Base-by-base conservation (phyloP, 2,329 filamentous ascomycete genomes). In the Fusarium azukiicola region DNA sequence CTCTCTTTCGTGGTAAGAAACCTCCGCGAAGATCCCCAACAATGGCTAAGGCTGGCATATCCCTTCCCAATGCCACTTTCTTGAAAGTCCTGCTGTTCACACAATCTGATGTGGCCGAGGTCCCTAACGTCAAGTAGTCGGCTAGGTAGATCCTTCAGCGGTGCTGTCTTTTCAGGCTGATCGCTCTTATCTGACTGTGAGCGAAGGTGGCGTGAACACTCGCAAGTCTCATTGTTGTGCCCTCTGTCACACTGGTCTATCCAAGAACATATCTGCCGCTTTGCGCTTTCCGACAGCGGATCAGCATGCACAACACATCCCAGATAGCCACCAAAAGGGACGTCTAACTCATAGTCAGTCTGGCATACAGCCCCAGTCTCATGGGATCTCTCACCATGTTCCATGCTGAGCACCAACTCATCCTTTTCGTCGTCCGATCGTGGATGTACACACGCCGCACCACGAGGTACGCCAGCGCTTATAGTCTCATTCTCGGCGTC, bases 11-110 rank as follows among this genome's bases (percentile, higher is more conserved):
- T 49, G 6, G 46, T 40, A 23, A 27, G 21, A 13, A 36, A 67
- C 5, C 5, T 17, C n/a, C 16, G 21, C 27, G 46, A 38, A 19
- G 47, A 17, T n/a, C 46, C 63, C 63, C 27, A 67, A 46, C 32
- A 67, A 46, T 67, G 63, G n/a, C 63, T 67, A 5, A 40, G 32
- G 6, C 44, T 47, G 23, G 49, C n/a, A 38, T 50, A 67, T 50
- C 27, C 27, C 27, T 23, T n/a, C 10, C n/a, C 47, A 23, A 50
- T 19, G 19, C 17, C 19, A 11, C 47, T 50, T 21, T 50, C 47
- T 21, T 23, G 47, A 50, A n/a, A 11, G 47, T 50, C n/a, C 47
- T 23, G 17, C 47, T 50, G 47, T 21, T 50, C 47, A 23, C 47
- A 23, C n/a, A 50, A n/a, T 23, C 19, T 50, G 47, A 50, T n/a